Conservation (phyloP, 2,329 filamentous ascomycete genomes). For the Xylariales sp. region DNA sequence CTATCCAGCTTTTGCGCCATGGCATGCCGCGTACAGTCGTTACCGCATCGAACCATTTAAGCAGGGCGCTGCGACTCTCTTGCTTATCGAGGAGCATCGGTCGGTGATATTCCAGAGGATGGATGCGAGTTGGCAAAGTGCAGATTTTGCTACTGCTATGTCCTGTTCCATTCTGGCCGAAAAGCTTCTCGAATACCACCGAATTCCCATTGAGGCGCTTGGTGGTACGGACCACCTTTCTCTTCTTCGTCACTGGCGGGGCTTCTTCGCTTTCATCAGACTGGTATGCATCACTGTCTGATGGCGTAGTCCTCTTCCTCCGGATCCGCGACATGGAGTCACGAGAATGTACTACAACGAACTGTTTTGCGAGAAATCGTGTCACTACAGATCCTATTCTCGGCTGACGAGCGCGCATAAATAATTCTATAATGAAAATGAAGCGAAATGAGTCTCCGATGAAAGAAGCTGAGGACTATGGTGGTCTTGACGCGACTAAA, state of each 20-base stretch:
- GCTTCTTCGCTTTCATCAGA: not conserved
- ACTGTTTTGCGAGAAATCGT: no score
- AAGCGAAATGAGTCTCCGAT: no score
- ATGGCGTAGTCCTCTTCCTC: not conserved
- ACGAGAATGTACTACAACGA: not conserved
- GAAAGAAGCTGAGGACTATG: no score
- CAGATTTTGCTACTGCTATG: constrained; percentile 8
- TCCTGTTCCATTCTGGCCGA: constrained; percentile 7
- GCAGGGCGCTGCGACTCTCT: constrained; percentile 31
- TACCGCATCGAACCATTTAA: constrained; percentile 48
- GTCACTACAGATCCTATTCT: no score
- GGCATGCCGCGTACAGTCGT: constrained; percentile 48
- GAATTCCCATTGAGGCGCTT: not conserved
- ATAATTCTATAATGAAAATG: no score
- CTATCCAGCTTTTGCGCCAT: constrained; percentile 55
- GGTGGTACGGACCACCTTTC: not conserved
- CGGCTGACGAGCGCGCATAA: no score
- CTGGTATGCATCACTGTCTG: constrained; percentile 3
- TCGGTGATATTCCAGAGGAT: constrained; percentile 41
- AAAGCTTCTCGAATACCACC: constrained; percentile 16
- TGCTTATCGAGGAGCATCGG: constrained; percentile 41
- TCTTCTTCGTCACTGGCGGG: not conserved
- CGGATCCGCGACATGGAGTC: not conserved
- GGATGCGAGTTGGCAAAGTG: constrained; percentile 24
- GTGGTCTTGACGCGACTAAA: no score